These are phyloP conservation scores for Annulohypoxylon stygium DNA, from an alignment of 495 filamentous ascomycete genomes.

Conservation along the genomic window DNA sequence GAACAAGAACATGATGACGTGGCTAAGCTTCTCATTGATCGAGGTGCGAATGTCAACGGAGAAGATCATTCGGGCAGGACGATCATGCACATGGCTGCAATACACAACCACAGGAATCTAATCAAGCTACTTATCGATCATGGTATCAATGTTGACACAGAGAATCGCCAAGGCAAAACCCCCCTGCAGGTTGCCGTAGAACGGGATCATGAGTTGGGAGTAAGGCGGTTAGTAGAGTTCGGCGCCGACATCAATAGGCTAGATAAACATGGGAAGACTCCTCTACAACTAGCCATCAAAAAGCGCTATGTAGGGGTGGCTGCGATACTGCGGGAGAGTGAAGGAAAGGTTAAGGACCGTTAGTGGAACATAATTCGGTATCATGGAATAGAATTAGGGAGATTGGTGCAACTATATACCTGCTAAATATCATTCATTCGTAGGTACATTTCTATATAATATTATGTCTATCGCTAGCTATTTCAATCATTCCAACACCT, in stretches of 20 bases:
- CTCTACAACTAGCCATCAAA: constrained; percentile 41
- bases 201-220: not conserved
- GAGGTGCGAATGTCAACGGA: not conserved
- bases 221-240: not conserved
- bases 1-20: too few species aligned
- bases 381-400: too few species aligned
- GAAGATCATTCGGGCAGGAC: not conserved
- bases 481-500: too few species aligned
- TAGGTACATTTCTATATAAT: too few species aligned
- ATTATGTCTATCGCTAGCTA: too few species aligned
- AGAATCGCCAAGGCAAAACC: not conserved
- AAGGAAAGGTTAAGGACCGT: not conserved
- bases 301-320: not conserved
- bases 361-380: not conserved
- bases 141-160: not conserved
- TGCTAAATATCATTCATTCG: too few species aligned
- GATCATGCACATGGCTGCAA: not conserved
- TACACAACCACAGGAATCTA: not conserved
- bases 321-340: constrained; percentile 16
- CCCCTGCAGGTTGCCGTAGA: not conserved
- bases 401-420: too few species aligned
- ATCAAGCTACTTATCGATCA: not conserved
- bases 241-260: not conserved
- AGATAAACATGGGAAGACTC: constrained; percentile 22
- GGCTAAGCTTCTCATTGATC: not conserved